These are phyloP conservation scores for Phytopythium delawarense DNA, from an alignment of 352 stramenopile species.

Conservation along the genomic window DNA sequence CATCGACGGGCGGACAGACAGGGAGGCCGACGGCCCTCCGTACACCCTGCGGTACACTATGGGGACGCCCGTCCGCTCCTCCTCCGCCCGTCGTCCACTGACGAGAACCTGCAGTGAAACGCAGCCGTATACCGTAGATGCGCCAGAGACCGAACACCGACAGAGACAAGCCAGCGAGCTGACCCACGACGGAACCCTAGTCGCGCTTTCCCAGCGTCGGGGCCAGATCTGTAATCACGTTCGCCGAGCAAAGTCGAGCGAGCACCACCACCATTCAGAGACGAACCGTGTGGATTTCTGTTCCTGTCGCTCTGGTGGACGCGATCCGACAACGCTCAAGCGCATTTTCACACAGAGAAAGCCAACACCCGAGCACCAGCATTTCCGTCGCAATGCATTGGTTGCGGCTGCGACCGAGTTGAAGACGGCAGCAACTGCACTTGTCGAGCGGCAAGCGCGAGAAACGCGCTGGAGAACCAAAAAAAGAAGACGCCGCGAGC, in stretches of 20 bases:
- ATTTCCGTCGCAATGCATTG: neutral
- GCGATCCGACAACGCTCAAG: neutral
- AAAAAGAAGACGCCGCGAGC: conserved; percentile 1
- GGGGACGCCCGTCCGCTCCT: neutral
- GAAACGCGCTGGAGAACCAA: neutral
- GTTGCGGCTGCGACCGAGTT: neutral
- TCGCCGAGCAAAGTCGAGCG: neutral
- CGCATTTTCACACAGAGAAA: neutral
- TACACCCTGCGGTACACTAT: conserved; percentile 5
- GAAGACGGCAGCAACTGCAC: neutral
- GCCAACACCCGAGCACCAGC: neutral
- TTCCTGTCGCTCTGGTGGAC: neutral
- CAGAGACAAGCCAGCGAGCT: conserved; percentile 4
- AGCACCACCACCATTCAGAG: neutral
- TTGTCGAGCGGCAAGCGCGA: neutral
- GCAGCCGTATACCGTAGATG: neutral
- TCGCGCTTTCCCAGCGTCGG: neutral
- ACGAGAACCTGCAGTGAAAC: conserved; percentile 5
- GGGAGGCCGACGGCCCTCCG: too few species aligned
- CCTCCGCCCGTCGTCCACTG: conserved; percentile 6
- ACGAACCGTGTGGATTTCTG: neutral
- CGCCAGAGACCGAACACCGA: conserved; percentile 6
- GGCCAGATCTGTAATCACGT: neutral
- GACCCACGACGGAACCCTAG: conserved; percentile 2
- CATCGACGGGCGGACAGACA: neutral